Base-by-base conservation (phyloP, 768 basidiomycete species). In the Tricholoma furcatifolium region DNA sequence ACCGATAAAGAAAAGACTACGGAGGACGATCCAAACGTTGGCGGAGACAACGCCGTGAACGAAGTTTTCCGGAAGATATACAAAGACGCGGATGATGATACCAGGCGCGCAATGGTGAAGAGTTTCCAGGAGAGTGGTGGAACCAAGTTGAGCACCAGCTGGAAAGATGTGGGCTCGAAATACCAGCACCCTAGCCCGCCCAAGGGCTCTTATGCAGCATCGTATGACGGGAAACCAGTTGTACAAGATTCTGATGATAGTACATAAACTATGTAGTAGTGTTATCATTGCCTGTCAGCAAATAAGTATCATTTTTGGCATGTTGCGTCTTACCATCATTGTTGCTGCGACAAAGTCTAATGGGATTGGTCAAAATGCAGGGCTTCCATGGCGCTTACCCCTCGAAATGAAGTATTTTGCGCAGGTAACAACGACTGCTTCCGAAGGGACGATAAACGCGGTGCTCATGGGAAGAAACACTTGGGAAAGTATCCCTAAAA, bases 391-490 rank as follows among this genome's bases (percentile, higher is more conserved):
- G 97, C 80, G 83, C 20, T 78, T 98, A 6, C 78, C 91, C 0
- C 82, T 80, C 52, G 97, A 99, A 66, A 85, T 98, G 81, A 84
- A 87, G 46, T 97, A 96, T 70, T 99, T 99, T 67, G 85, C 87
- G n/a, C 77, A 80, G 48, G 85, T 87, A 65, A 91, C 91, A 30
- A 81, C 82, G 6, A 71, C 67, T 35, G 80, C 84, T 30, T 82
- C 84, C 6, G 69, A 76, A 34, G 78, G 74, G 6, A 65, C 62
- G 41, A 72, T 66, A 53, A 98, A 98, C 69, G 83, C 81, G 1
- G 87, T 98, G 17, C 73, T 98, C 50, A 98, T 99, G 96, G 97
- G 97, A 11, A 80, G 96, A 51, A 93, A 91, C 63, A 96, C 94
- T 12, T 99, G 97, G 97, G 93, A 98, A 71, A 91, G 91, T 66